Conservation (phyloP, 768 basidiomycete species). For the Mycena maculata region DNA sequence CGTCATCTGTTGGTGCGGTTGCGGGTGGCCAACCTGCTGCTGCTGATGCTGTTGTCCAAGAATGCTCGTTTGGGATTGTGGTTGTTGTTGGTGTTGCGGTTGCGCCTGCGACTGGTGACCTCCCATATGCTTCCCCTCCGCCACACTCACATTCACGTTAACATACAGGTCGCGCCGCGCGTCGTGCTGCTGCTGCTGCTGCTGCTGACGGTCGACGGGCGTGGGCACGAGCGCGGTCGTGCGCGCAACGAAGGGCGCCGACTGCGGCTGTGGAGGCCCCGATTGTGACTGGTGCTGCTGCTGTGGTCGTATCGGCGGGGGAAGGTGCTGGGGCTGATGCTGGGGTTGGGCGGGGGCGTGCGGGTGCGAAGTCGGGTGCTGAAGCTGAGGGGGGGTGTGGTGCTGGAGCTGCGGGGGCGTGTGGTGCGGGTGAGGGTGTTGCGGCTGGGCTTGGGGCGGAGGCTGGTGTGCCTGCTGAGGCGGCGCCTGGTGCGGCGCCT, state of each 20-base stretch:
- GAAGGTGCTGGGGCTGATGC: constrained; percentile 27
- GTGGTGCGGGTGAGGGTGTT: neutral
- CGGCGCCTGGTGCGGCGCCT: neutral
- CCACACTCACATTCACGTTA: constrained; percentile 28
- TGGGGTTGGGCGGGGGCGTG: constrained; percentile 32
- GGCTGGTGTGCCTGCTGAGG: constrained; percentile 13
- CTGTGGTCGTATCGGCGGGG: constrained; percentile 35
- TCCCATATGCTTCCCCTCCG: neutral
- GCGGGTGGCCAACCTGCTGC: neutral
- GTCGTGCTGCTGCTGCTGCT: constrained; percentile 3
- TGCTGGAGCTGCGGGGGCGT: constrained; percentile 14
- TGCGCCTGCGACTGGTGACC: too few species aligned
- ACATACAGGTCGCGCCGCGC: constrained; percentile 28
- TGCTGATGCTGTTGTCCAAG: neutral
- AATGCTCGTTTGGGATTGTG: constrained; percentile 35
- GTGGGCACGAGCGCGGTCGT: constrained; percentile 25
- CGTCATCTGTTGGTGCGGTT: constrained; percentile 22
- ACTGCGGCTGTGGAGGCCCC: constrained; percentile 29
- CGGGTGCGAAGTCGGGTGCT: neutral
- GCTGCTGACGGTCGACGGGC: constrained; percentile 8
- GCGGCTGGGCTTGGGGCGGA: neutral
- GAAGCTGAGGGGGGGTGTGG: neutral
- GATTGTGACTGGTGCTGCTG: constrained; percentile 31
- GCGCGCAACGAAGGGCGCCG: constrained; percentile 15
- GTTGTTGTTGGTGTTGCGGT: neutral